Evolutionary conservation across 768 basidiomycete genomes (phyloP).

Genomic region (Trametes villosa): DNA sequence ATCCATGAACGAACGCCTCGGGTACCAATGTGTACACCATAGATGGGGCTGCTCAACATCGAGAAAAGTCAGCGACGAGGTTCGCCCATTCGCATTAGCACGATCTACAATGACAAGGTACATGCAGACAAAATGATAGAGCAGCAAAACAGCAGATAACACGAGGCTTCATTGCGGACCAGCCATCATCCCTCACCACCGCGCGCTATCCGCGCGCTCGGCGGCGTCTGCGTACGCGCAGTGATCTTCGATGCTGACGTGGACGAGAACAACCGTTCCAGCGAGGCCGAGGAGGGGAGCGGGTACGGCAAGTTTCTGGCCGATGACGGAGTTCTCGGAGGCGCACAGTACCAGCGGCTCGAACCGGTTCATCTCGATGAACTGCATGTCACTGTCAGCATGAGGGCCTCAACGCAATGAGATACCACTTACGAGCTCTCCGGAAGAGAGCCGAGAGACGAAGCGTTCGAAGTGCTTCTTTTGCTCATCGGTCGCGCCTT

Average conservation of each 20-base stretch:
- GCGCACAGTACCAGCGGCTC: constrained; percentile 64
- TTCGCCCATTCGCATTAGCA: not conserved
- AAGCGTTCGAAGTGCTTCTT: constrained; percentile 54
- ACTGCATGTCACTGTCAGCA: constrained; percentile 41
- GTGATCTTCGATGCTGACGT: constrained; percentile 61
- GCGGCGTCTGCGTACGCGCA: constrained; percentile 62
- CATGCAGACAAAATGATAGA: not conserved
- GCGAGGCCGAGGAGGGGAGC: constrained; percentile 46
- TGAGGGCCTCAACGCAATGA: constrained; percentile 17
- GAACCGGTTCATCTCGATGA: constrained; percentile 55
- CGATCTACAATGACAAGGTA: not conserved
- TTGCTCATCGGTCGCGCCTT: constrained; percentile 46
- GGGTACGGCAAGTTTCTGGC: constrained; percentile 56
- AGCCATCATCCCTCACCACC: constrained; percentile 21
- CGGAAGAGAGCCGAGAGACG: constrained; percentile 50
- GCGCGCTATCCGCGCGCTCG: constrained; percentile 30
- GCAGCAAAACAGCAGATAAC: not conserved
- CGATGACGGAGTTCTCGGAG: constrained; percentile 49
- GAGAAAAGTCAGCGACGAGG: not conserved
- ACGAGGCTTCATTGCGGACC: not conserved
- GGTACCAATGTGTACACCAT: too few species aligned
- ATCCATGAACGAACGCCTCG: too few species aligned
- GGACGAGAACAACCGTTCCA: constrained; percentile 53
- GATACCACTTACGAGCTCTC: constrained; percentile 50
- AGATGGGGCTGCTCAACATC: not conserved